A percentile compares a stretch with the other conserved stretches of the same genome.
Conservation (phyloP, 225 moss, liverwort and hornwort genomes). For the Pleurozium schreberi region DNA sequence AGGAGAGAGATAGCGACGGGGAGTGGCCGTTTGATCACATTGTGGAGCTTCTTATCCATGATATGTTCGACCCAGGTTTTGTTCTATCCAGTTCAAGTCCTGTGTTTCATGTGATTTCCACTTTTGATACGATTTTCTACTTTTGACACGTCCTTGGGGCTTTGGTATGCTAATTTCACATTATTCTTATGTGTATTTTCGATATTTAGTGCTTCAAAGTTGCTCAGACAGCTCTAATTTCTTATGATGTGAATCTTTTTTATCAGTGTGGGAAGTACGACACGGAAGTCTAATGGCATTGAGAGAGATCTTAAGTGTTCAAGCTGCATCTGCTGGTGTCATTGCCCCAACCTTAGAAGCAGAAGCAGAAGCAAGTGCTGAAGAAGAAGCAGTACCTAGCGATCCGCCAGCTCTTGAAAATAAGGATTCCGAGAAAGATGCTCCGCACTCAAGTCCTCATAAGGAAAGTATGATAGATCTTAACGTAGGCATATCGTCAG, state of each 20-base stretch:
- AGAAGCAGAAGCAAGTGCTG: conserved; percentile 7
- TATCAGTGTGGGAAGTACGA: conserved; percentile 88
- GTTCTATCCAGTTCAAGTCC: background rate
- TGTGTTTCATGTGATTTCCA: background rate
- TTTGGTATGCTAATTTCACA: background rate
- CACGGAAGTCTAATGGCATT: conserved; percentile 94
- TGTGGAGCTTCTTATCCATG: conserved; percentile 80
- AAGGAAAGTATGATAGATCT: conserved; percentile 67
- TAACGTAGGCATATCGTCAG: conserved; percentile 53
- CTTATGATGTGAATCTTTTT: background rate
- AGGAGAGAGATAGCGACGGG: conserved; percentile 55
- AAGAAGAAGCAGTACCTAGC: conserved; percentile 4
- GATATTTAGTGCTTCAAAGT: background rate
- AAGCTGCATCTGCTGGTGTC: conserved; percentile 88
- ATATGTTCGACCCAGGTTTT: conserved; percentile 88
- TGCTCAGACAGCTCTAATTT: background rate
- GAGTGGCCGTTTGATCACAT: conserved; percentile 79
- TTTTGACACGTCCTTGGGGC: background rate
- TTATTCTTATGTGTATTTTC: background rate
- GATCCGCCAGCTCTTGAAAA: background rate
- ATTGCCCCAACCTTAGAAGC: conserved; percentile 22
- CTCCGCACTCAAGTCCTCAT: conserved; percentile 11
- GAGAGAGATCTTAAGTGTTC: conserved; percentile 78
- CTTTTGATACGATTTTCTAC: background rate
- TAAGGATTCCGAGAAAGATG: conserved; percentile 1